Percentiles rank a stretch among this genome's conserved stretches.
These are phyloP conservation scores for Leishmania arabica DNA, from an alignment of 208 protist species.

Conservation along the genomic window DNA sequence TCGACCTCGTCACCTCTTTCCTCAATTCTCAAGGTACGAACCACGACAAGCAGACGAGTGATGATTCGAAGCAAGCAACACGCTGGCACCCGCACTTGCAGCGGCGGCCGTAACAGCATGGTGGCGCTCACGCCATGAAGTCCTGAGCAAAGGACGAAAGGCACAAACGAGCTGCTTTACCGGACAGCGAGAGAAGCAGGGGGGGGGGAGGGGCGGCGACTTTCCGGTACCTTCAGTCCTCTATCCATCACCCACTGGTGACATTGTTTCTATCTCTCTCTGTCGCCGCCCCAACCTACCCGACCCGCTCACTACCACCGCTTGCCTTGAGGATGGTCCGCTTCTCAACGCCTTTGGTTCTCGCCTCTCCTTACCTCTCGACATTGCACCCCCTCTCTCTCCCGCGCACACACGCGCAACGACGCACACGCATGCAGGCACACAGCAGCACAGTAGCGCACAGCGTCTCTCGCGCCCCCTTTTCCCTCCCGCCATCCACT, in stretches of 20 bases:
- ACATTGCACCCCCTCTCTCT: neutral
- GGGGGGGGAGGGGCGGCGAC: neutral
- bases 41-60: neutral
- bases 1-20: neutral
- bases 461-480: neutral
- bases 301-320: neutral
- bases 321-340: neutral
- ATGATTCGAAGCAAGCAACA: no score
- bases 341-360: neutral
- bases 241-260: neutral
- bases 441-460: neutral
- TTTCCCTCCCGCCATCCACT: neutral
- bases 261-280: neutral
- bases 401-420: neutral
- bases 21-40: neutral
- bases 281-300: neutral
- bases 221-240: neutral
- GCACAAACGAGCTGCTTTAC: neutral
- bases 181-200: neutral
- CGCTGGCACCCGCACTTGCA: no score
- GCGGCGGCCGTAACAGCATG: no score
- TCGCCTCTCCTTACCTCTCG: neutral
- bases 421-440: neutral
- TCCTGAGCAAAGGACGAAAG: neutral
- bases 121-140: neutral